Base-by-base conservation (phyloP, 257 asterid genomes). In the Lavandula angustifolia region DNA sequence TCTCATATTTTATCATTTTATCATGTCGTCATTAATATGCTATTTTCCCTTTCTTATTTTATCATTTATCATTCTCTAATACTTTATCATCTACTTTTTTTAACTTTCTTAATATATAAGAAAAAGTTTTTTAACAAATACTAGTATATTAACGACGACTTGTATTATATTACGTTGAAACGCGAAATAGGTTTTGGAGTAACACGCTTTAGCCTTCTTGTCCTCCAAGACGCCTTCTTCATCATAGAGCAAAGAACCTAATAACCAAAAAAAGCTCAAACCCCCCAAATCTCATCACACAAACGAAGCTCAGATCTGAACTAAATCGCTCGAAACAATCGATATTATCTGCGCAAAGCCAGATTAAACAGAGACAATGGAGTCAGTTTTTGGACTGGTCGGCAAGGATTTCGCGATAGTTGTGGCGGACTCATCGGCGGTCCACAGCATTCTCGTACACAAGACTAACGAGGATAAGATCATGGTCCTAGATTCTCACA, bases 351-450 rank as follows among this genome's bases (percentile, higher is more conserved):
- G 17, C 61, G 7, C 3, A 38, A 9, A 17, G 9, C 12, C 31
- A 8, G 18, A 6, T 52, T 37, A 50, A 43, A 64, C 42, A 38
- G 22, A 37, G 47, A 41, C 42, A 46, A 92, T 94, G 99, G 99
- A 94, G 81, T 87, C 97, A 1, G 97, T 94, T 7, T 94, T 94
- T 40, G 99, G 99, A 17, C 12, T 94, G 64, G 92, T 84, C 5
- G 95, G 99, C 0, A 87, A 94, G 55, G 96, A 86, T 16, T 94
- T 87, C 71, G 90, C 96, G 31, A 67, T 94, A 68, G 96, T 94
- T 62, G 97, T 64, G 48, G 97, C 99, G 9, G 99, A 94, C 55
- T 22, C 99, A 44, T 94, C 99, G 56, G 97, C 99, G 10, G 97
- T 94, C 3, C 90, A 94, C 77, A 94, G 96, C 79, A 94, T 94